Evolutionary conservation across 2,329 filamentous ascomycete species (phyloP).

Genomic region (Epichloe baconii): DNA sequence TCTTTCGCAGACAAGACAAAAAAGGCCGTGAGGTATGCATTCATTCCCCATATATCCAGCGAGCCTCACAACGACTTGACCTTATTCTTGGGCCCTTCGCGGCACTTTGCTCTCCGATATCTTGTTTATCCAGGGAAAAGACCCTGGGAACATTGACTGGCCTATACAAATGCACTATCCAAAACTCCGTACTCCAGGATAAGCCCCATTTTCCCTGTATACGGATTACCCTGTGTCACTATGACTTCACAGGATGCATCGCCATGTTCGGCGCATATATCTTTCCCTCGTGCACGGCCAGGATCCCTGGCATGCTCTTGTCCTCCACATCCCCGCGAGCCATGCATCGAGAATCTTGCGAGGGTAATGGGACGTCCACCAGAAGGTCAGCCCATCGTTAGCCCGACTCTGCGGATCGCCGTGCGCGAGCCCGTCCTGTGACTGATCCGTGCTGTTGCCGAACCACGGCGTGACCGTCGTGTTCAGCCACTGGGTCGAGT

Average conservation of each 20-base stretch:
- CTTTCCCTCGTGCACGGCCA: constrained; percentile 16
- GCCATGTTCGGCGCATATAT: constrained; percentile 22
- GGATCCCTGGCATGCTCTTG: constrained; percentile 14
- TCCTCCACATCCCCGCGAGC: constrained; percentile 13
- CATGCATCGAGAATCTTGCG: constrained; percentile 20
- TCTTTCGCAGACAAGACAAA: too few species aligned
- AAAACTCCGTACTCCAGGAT: too few species aligned
- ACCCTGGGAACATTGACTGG: too few species aligned
- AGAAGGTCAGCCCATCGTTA: constrained; percentile 15
- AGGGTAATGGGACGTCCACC: constrained; percentile 22
- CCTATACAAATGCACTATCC: too few species aligned
- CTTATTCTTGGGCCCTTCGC: too few species aligned
- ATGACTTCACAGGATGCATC: constrained; percentile 24
- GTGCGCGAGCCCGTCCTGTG: constrained; percentile 14
- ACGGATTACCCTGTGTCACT: neutral
- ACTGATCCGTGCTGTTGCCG: constrained; percentile 15
- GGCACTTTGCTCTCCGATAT: too few species aligned
- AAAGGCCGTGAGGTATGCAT: too few species aligned
- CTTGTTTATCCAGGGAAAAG: too few species aligned
- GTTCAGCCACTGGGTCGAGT: too few species aligned
- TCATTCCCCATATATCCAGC: too few species aligned
- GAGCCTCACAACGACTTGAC: too few species aligned
- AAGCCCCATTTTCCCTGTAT: too few species aligned
- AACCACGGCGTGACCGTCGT: constrained; percentile 12
- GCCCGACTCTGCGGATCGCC: constrained; percentile 12